Conservation (phyloP, 2,329 filamentous ascomycete species). For the Teratosphaeria destructans region DNA sequence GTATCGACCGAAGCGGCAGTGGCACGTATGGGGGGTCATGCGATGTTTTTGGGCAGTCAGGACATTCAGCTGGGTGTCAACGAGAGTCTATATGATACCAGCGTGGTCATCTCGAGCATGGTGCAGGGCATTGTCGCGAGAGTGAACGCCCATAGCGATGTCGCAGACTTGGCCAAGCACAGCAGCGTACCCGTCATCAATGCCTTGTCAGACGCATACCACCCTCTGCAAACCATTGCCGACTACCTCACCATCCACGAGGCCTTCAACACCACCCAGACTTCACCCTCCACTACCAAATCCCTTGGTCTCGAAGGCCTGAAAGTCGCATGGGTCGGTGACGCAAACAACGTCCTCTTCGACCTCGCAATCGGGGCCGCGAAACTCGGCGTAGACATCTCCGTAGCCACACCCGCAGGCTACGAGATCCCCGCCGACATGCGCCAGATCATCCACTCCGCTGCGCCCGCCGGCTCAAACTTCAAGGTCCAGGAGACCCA, state of each 20-base stretch:
- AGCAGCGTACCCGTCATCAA: constrained; percentile 42
- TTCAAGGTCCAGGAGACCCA: constrained; percentile 49
- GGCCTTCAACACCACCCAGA: constrained; percentile 44
- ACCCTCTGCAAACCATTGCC: constrained; percentile 88
- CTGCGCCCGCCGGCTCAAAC: constrained; percentile 1
- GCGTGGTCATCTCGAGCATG: constrained; percentile 78
- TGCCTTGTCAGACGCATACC: constrained; percentile 73
- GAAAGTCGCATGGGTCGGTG: constrained; percentile 92
- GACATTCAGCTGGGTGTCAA: constrained; percentile 97
- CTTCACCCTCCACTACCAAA: constrained; percentile 17
- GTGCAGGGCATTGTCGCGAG: constrained; percentile 39
- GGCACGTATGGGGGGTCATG: constrained; percentile 76
- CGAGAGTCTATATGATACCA: constrained; percentile 88
- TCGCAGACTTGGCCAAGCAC: constrained; percentile 39
- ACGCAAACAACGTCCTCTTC: constrained; percentile 94
- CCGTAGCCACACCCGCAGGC: constrained; percentile 75
- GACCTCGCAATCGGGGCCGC: constrained; percentile 80
- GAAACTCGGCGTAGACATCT: constrained; percentile 77
- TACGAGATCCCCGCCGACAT: constrained; percentile 74
- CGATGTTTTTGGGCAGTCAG: constrained; percentile 92
- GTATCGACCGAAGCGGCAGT: constrained; percentile 90
- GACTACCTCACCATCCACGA: constrained; percentile 89
- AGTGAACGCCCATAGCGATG: constrained; percentile 42
- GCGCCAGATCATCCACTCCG: constrained; percentile 56
- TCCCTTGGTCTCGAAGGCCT: constrained; percentile 65